A percentile compares a stretch with the other conserved stretches of the same genome.
phyloP scores from a whole-genome alignment of 129 eudicot species.

The Flaveria linearis region DNA sequence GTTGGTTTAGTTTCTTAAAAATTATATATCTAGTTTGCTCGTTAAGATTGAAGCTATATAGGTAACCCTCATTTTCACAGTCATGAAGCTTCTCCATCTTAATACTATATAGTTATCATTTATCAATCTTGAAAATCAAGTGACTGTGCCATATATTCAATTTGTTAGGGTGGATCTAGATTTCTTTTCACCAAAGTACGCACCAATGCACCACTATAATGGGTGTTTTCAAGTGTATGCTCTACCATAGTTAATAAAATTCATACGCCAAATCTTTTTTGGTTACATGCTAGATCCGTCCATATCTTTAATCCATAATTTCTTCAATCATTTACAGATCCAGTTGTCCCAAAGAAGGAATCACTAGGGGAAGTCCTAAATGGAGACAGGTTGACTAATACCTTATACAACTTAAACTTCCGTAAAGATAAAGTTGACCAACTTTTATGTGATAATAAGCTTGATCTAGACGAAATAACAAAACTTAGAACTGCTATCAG shows the following conservation, averaged over 20 bases:
- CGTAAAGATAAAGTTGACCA: constrained; percentile 45
- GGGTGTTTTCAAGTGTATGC: background rate
- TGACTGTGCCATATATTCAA: background rate
- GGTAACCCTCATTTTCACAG: background rate
- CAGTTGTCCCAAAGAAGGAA: constrained; percentile 56
- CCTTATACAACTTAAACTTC: constrained; percentile 61
- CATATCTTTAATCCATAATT: background rate
- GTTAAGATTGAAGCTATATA: background rate
- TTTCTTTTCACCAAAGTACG: background rate
- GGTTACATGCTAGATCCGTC: background rate
- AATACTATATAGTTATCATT: background rate
- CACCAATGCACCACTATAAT: constrained; percentile 12
- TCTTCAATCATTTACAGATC: constrained; percentile 45
- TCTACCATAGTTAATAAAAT: background rate
- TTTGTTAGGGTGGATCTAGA: background rate
- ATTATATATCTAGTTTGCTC: background rate
- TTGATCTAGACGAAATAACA: constrained; percentile 48
- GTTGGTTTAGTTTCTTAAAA: background rate
- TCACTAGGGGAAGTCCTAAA: constrained; percentile 76
- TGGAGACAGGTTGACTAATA: constrained; percentile 67
- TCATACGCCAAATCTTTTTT: background rate
- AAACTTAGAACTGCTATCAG: constrained; percentile 60
- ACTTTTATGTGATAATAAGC: constrained; percentile 57
- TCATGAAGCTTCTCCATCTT: background rate
- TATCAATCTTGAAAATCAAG: background rate